Conservation (phyloP, 495 filamentous ascomycete genomes). For the Neurospora discreta region DNA sequence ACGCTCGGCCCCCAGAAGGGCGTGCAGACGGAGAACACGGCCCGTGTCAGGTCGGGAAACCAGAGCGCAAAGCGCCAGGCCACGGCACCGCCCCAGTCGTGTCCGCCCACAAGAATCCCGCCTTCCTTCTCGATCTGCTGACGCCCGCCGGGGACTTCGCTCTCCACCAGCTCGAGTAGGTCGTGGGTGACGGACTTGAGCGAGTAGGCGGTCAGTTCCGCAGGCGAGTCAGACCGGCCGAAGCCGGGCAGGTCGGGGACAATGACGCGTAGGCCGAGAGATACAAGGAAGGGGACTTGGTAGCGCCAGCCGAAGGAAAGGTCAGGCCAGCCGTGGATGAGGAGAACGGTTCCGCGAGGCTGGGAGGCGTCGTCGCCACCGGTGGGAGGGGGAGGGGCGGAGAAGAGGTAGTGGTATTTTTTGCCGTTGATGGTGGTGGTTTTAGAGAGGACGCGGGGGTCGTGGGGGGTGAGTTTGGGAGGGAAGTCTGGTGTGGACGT, state of each 20-base stretch:
- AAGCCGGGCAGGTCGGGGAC: constrained; percentile 49
- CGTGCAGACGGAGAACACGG: constrained; percentile 70
- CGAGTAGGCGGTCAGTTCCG: constrained; percentile 43
- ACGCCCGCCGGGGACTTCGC: constrained; percentile 45
- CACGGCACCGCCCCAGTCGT: constrained; percentile 66
- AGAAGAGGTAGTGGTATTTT: constrained; percentile 62
- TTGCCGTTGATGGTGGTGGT: constrained; percentile 49
- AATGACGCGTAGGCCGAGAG: constrained; percentile 47
- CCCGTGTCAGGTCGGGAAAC: constrained; percentile 57
- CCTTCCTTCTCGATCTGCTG: constrained; percentile 39
- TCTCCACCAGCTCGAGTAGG: constrained; percentile 26
- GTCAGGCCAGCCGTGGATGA: constrained; percentile 50
- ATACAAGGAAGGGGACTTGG: constrained; percentile 61
- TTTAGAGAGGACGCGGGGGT: constrained; percentile 52
- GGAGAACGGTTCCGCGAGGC: constrained; percentile 51
- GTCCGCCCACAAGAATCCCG: constrained; percentile 56
- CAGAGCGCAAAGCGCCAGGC: constrained; percentile 55
- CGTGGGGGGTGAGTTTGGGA: constrained; percentile 44
- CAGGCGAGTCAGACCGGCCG: constrained; percentile 51
- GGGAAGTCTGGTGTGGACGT: constrained; percentile 31
- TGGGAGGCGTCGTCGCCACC: constrained; percentile 15
- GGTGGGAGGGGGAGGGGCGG: constrained; percentile 38
- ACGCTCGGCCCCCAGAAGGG: constrained; percentile 48
- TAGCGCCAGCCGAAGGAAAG: constrained; percentile 68
- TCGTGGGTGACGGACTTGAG: constrained; percentile 56